A percentile compares a stretch with the other conserved stretches of the same genome.
These are phyloP conservation scores for Tolypocladium tropicale DNA, from an alignment of 2,329 filamentous ascomycete genomes.

Conservation along the genomic window DNA sequence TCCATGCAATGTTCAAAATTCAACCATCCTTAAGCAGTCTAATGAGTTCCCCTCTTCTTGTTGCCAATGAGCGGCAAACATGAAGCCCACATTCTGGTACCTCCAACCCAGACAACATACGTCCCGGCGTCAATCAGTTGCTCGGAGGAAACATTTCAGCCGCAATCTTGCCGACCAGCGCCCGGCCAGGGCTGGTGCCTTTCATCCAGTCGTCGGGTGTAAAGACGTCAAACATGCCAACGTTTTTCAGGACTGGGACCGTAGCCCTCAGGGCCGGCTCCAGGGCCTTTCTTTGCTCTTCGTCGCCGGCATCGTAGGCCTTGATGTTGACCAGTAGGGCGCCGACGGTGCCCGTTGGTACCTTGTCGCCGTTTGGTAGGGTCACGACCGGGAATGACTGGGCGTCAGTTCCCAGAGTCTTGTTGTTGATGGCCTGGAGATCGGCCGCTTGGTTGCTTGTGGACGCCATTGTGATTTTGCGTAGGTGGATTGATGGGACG, in stretches of 20 bases:
- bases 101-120: too few species aligned
- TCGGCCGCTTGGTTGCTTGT: neutral
- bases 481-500: neutral
- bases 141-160: too few species aligned
- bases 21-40: too few species aligned
- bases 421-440: constrained; percentile 7
- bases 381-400: constrained; percentile 6
- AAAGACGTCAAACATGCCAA: constrained; percentile 8
- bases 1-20: too few species aligned
- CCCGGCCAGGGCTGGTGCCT: constrained; percentile 1
- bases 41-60: too few species aligned
- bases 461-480: neutral
- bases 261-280: constrained; percentile 3
- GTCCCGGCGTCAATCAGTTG: too few species aligned
- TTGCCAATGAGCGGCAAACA: neutral
- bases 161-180: constrained; percentile 6
- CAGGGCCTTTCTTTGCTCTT: neutral
- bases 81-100: too few species aligned
- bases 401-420: constrained; percentile 3
- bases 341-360: constrained; percentile 7
- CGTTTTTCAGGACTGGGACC: constrained; percentile 5
- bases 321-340: constrained; percentile 6
- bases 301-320: constrained; percentile 4
- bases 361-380: constrained; percentile 5
- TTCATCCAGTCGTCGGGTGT: constrained; percentile 5